These are phyloP conservation scores for Pseudogymnoascus sp. DNA, from an alignment of 2,329 filamentous ascomycete genomes.

Conservation along the genomic window DNA sequence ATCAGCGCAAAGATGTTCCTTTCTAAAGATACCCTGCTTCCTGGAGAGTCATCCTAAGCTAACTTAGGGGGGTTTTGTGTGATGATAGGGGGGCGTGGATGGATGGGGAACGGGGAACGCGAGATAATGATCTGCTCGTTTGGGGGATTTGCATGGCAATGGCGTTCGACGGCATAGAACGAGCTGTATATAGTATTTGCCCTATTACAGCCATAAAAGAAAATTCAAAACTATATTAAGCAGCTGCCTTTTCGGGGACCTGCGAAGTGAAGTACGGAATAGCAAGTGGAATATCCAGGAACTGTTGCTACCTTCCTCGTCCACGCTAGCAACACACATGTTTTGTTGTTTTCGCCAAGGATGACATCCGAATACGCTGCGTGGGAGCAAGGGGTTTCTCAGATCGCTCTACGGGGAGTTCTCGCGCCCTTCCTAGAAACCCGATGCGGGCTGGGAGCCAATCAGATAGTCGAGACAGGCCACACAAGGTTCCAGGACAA, in stretches of 20 bases:
- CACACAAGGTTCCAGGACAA: not conserved
- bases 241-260: not conserved
- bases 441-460: not conserved
- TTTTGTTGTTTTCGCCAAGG: conserved; percentile 7
- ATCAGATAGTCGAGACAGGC: not conserved
- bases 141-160: conserved; percentile 10
- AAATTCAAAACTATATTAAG: conserved; percentile 4
- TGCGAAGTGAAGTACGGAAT: not conserved
- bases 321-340: not conserved
- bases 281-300: not conserved
- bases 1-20: conserved; percentile 98
- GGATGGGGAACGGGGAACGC: conserved; percentile 3
- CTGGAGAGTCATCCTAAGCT: conserved; percentile 35
- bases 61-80: conserved; percentile 4
- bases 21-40: conserved; percentile 64
- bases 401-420: not conserved
- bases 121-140: conserved; percentile 10
- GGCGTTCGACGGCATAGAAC: conserved; percentile 9
- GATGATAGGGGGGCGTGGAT: not conserved
- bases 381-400: not conserved
- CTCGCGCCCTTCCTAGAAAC: conserved; percentile 1
- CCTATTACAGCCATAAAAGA: conserved; percentile 8
- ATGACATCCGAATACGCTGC: conserved; percentile 1
- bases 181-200: conserved; percentile 10
- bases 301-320: not conserved